Base-by-base conservation (phyloP, 306 rosid genomes). In the Notholithocarpus densiflorus region DNA sequence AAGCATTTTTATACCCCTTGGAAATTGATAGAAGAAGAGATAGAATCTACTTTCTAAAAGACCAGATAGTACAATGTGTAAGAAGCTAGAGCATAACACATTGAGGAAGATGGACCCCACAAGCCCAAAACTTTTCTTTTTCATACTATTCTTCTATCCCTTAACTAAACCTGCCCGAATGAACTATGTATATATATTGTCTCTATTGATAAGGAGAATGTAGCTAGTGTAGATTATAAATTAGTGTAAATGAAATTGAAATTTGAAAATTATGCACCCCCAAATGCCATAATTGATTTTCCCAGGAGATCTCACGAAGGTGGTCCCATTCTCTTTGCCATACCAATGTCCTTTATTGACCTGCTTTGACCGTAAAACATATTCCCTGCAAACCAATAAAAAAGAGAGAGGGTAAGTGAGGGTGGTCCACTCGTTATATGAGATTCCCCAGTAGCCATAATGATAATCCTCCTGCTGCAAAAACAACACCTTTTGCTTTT, bases 331-430 rank as follows among this genome's bases (percentile, higher is more conserved):
- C 86, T 89, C 84, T 55, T 34, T 48, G 26, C 56, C 85, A 83
- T 88, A 83, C 80, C 82, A 70, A 80, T 83, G 92, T 85, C 77
- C 83, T 89, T 75, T 90, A 84, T 87, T 85, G 90, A 92, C 90
- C 90, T 86, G 89, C 88, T 85, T 91, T 93, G 97, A 91, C 96
- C 89, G 87, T 89, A 86, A 78, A 83, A 52, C 72, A 81, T 89
- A 89, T 89, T 88, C 91, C 79, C 89, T 86, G 65, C 79, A 68
- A 79, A 29, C 92, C 95, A 89, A 83, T 84, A 71, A 83, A 60
- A 82, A 66, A 81, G 89, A 84, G 92, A 88, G 89, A 85, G 82
- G 85, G 74, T 31, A 69, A 55, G 79, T 55, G 74, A 62, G 57
- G 31, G 91, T 89, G 97, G 97, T 88, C 97, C 93, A 75, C 77